phyloP scores from a whole-genome alignment of 1,139 yeast genomes.

The Sporopachydermia cereana region DNA sequence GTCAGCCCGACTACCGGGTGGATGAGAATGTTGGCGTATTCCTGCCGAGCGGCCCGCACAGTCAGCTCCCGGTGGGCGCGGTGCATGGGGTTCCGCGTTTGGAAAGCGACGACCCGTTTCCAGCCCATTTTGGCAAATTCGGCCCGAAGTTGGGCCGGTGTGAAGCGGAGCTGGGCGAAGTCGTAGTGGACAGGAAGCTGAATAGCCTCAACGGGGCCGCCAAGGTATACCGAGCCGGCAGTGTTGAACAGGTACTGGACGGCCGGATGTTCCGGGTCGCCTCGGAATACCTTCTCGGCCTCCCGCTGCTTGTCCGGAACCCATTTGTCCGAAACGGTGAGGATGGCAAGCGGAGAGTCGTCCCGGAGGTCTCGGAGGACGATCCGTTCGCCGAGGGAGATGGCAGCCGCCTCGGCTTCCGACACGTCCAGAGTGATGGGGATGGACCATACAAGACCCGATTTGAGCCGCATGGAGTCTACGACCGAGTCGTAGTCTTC shows the following conservation, averaged over 20 bases:
- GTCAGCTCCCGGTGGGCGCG: slow-evolving; percentile 96
- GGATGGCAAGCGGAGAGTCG: slow-evolving; percentile 66
- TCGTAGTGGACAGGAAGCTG: slow-evolving; percentile 83
- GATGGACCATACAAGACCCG: slow-evolving; percentile 82
- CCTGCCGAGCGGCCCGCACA: slow-evolving; percentile 82
- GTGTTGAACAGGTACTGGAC: slow-evolving; percentile 56
- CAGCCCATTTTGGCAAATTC: slow-evolving; percentile 76
- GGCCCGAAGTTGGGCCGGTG: slow-evolving; percentile 80
- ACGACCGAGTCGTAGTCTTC: slow-evolving; percentile 77
- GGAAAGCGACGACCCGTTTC: slow-evolving; percentile 92
- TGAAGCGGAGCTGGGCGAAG: slow-evolving; percentile 74
- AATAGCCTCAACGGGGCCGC: slow-evolving; percentile 81
- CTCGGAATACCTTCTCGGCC: slow-evolving; percentile 83
- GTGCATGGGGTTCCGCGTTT: slow-evolving; percentile 97
- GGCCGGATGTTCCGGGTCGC: slow-evolving; percentile 97
- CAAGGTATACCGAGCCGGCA: slow-evolving; percentile 78
- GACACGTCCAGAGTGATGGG: slow-evolving; percentile 84
- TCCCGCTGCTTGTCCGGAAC: slow-evolving; percentile 69
- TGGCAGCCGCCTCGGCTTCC: slow-evolving; percentile 36
- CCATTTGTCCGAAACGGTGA: slow-evolving; percentile 70
- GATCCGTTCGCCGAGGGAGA: slow-evolving; percentile 48
- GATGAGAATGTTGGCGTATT: slow-evolving; percentile 69
- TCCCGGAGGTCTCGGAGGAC: slow-evolving; percentile 78
- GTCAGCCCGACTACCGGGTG: slow-evolving; percentile 97
- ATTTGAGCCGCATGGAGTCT: slow-evolving; percentile 56